Evolutionary conservation across 768 basidiomycete genomes (phyloP), one percentile per base, ranked within the genome.

Genomic region (Hydnomerulius pinastri): DNA sequence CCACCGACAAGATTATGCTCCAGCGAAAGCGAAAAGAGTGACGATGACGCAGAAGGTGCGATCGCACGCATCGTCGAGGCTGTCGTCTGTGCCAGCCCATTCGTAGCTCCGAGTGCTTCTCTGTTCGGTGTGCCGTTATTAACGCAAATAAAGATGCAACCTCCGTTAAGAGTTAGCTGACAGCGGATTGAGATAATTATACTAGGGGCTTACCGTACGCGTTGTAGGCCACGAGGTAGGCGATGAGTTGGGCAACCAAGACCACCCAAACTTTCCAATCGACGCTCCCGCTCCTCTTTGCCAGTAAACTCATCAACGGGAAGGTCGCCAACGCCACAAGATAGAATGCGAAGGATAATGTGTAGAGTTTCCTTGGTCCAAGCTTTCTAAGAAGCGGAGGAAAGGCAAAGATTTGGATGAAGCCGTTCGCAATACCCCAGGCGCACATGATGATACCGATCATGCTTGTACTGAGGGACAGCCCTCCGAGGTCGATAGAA

Each of bases 21-120:
- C 15, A 64, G 42, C 17, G 67, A 67, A 7, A 59, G 37, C 4
- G 67, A 40, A 38, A 67, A 69, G 6, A 69, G 30, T 18, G 66
- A 63, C 1, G 63, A 50, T 3, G 62, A 53, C 6, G 56, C 28
- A 3, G 53, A 53, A 1, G 65, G 68, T 11, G 60, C 59, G 29
- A 67, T 11, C 15, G 57, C 60, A 21, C 63, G 55, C 38, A 57
- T 55, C 15, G 44, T 49, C 4, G 61, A 56, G 7, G 50, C 43
- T 1, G 59, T 48, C 49, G 64, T 69, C 46, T 70, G 68, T 2
- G 60, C 64, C 6, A 70, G 38, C 9, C 66, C 68, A 43, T 66
- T 66, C 13, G 61, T 62, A 11, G 61, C 59, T 3, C 68, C 66
- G 4, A 69, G 52, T 13, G 61, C 28, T 10, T 35, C 23, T 21